Conservation (phyloP, 768 basidiomycete species). For the Boletales sp. region DNA sequence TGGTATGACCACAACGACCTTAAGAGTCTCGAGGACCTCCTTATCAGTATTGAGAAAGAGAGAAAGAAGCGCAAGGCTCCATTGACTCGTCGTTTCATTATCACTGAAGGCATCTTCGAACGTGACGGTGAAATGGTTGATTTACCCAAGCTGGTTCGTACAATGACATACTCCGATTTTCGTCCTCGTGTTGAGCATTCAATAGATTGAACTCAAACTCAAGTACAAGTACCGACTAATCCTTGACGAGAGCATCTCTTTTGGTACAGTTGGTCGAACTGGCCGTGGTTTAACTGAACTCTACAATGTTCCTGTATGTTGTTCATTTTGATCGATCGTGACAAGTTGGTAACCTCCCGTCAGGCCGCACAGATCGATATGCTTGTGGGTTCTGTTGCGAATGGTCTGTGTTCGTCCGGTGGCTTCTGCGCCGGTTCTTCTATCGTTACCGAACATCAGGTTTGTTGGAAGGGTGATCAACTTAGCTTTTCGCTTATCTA, state of each 20-base stretch:
- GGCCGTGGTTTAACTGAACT: slow-evolving; percentile 94
- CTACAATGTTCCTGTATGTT: slow-evolving; percentile 83
- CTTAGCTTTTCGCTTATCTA: not conserved
- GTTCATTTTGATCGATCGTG: not conserved
- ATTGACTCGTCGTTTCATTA: slow-evolving; percentile 88
- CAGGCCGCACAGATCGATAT: slow-evolving; percentile 91
- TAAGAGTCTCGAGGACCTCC: slow-evolving; percentile 83
- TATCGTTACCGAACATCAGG: slow-evolving; percentile 86
- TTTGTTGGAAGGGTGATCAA: slow-evolving; percentile 22
- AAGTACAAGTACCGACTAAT: slow-evolving; percentile 96
- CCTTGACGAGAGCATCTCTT: slow-evolving; percentile 90
- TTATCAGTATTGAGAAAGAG: slow-evolving; percentile 84
- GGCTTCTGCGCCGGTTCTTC: slow-evolving; percentile 93
- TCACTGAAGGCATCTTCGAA: slow-evolving; percentile 97
- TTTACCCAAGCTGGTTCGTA: slow-evolving; percentile 80
- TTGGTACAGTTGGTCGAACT: slow-evolving; percentile 88
- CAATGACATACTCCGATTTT: not conserved
- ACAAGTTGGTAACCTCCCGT: not conserved
- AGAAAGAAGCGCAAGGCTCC: slow-evolving; percentile 77
- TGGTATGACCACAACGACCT: slow-evolving; percentile 98
- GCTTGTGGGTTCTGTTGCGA: slow-evolving; percentile 88
- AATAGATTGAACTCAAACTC: slow-evolving; percentile 86
- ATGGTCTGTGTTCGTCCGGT: slow-evolving; percentile 75
- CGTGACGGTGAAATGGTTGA: slow-evolving; percentile 91
- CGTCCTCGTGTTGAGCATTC: not conserved